These are phyloP conservation scores for Eucalyptus decipiens DNA, from an alignment of 345 rosid genomes.

Conservation along the genomic window DNA sequence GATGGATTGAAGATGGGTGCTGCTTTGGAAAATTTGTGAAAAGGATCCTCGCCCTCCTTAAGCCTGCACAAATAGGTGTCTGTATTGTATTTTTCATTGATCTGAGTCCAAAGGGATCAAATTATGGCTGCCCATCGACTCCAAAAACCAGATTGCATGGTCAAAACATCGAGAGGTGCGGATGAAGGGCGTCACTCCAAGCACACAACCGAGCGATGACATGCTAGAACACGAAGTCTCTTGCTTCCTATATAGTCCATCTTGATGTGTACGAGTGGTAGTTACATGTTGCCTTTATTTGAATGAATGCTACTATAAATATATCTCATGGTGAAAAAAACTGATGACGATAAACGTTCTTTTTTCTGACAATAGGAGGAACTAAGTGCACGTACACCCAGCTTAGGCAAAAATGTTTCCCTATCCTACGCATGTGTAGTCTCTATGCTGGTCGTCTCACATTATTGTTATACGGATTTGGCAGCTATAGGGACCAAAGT, in stretches of 20 bases:
- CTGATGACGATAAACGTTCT: neutral
- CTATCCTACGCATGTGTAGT: neutral
- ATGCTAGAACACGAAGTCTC: neutral
- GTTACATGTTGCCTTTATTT: neutral
- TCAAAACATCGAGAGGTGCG: neutral
- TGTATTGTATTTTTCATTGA: too few species aligned
- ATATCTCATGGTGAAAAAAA: neutral
- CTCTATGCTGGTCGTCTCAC: neutral
- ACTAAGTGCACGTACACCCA: neutral
- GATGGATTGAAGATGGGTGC: neutral
- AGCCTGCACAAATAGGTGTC: neutral
- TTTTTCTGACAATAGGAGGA: neutral
- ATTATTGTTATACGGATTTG: neutral
- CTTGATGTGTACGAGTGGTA: too few species aligned
- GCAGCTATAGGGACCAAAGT: neutral
- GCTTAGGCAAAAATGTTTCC: neutral
- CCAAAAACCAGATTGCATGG: neutral
- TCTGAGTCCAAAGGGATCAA: too few species aligned
- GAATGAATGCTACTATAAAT: neutral
- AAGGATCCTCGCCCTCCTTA: too few species aligned
- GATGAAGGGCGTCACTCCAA: neutral
- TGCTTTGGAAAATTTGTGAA: neutral
- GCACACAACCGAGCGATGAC: neutral
- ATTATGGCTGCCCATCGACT: neutral
- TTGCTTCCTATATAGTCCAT: too few species aligned